phyloP scores from a whole-genome alignment of 345 rosid genomes.

The Salix exigua region DNA sequence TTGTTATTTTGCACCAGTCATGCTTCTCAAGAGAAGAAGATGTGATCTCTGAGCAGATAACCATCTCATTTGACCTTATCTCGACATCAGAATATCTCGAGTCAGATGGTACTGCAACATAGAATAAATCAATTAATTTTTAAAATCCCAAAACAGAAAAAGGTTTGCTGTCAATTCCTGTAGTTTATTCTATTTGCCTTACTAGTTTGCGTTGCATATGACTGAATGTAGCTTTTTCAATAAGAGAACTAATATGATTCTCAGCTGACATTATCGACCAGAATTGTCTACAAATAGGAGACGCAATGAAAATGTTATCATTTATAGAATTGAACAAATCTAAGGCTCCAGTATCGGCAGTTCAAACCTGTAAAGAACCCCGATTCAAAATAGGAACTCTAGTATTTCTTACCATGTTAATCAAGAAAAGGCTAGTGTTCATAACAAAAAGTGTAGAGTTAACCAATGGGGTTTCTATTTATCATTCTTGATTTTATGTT shows the following conservation, averaged over 20 bases:
- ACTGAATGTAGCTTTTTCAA: neutral
- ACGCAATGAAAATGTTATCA: neutral
- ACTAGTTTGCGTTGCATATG: neutral
- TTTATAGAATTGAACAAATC: neutral
- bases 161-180: neutral
- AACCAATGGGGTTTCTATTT: neutral
- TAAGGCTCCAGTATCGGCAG: neutral
- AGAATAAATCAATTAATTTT: neutral
- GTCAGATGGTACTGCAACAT: slow-evolving; percentile 61
- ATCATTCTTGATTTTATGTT: neutral
- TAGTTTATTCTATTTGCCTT: neutral
- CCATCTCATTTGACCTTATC: slow-evolving; percentile 50
- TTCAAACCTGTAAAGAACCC: neutral
- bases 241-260: neutral
- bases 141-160: neutral
- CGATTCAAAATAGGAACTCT: neutral
- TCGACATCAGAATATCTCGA: slow-evolving; percentile 61
- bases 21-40: slow-evolving; percentile 44
- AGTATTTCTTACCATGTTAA: neutral
- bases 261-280: neutral
- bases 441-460: neutral
- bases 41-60: slow-evolving; percentile 51
- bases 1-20: slow-evolving; percentile 81
- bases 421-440: neutral
- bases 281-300: neutral